Conservation (phyloP, 2,329 filamentous ascomycete species). For the Alternaria longipes region DNA sequence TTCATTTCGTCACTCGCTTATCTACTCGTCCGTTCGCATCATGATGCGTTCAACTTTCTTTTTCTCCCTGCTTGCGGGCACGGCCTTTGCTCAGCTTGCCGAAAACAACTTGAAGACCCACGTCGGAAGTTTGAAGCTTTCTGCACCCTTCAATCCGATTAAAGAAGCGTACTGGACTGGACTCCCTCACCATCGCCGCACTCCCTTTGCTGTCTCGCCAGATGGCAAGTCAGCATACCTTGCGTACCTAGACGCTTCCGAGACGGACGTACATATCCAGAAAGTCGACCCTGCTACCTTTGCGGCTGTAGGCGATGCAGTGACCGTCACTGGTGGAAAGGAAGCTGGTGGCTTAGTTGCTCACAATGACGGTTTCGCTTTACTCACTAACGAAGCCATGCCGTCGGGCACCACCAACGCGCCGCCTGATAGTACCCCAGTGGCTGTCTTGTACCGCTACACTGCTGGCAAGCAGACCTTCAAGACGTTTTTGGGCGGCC, state of each 20-base stretch:
- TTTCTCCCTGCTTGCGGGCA: constrained; percentile 47
- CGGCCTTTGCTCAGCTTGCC: constrained; percentile 48
- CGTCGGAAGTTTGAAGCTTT: constrained; percentile 58
- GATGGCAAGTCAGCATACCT: constrained; percentile 67
- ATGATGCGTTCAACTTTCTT: constrained; percentile 45
- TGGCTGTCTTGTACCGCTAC: constrained; percentile 68
- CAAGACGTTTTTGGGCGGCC: constrained; percentile 68
- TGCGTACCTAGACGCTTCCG: constrained; percentile 67
- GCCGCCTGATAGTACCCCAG: constrained; percentile 59
- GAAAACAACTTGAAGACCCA: constrained; percentile 56
- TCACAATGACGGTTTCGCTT: constrained; percentile 70
- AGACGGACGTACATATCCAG: constrained; percentile 66
- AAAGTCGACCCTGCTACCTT: constrained; percentile 65
- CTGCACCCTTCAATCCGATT: constrained; percentile 64
- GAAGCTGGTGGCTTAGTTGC: constrained; percentile 69
- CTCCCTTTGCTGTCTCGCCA: constrained; percentile 68
- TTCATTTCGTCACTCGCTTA: constrained; percentile 43
- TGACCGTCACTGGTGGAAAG: constrained; percentile 64
- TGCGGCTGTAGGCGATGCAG: constrained; percentile 60
- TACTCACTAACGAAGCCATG: constrained; percentile 67
- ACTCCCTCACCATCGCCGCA: constrained; percentile 68
- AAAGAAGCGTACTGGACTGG: constrained; percentile 70
- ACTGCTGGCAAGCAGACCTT: constrained; percentile 64
- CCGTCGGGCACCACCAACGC: constrained; percentile 61
- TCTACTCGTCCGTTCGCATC: constrained; percentile 31